A percentile compares a stretch with the other conserved stretches of the same genome.
Conservation (phyloP, 78 protist genomes). For the Anaeramoeba flamelloides region DNA sequence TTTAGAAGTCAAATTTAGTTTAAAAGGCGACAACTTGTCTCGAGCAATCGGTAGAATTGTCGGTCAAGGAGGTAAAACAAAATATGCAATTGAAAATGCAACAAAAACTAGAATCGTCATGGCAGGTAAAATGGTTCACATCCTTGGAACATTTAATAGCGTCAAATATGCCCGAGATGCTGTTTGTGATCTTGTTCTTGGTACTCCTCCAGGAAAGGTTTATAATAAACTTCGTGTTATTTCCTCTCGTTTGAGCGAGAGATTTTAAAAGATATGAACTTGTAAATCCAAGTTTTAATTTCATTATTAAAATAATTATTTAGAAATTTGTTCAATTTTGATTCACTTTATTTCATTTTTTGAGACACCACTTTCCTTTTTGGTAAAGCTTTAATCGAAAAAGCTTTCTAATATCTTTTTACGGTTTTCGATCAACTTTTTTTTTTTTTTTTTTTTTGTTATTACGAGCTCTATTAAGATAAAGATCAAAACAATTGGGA, state of each 20-base stretch:
- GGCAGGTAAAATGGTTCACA: slow-evolving; percentile 81
- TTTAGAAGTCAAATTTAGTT: slow-evolving; percentile 41
- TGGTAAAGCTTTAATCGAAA: no score
- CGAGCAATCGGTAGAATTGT: slow-evolving; percentile 96
- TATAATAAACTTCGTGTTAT: slow-evolving; percentile 59
- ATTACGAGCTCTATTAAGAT: no score
- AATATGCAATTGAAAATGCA: slow-evolving; percentile 84
- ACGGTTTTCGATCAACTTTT: no score
- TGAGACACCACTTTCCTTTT: no score
- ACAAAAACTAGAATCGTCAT: slow-evolving; percentile 88
- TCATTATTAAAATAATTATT: no score
- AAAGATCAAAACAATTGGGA: no score
- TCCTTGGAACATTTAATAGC: slow-evolving; percentile 79
- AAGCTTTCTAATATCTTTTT: no score
- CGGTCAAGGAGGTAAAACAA: slow-evolving; percentile 86
- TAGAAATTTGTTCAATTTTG: no score
- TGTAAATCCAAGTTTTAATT: no score
- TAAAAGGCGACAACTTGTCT: slow-evolving; percentile 82
- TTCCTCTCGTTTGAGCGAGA: slow-evolving; percentile 48
- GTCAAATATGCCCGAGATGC: slow-evolving; percentile 77
- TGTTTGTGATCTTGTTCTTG: slow-evolving; percentile 69
- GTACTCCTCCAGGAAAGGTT: slow-evolving; percentile 74
- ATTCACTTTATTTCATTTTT: no score
- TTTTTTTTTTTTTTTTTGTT: no score
- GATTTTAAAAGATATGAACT: no score